A percentile compares a stretch with the other conserved stretches of the same genome.
Evolutionary conservation across 306 rosid species (phyloP).

Genomic region (Cicer chorassanicum): DNA sequence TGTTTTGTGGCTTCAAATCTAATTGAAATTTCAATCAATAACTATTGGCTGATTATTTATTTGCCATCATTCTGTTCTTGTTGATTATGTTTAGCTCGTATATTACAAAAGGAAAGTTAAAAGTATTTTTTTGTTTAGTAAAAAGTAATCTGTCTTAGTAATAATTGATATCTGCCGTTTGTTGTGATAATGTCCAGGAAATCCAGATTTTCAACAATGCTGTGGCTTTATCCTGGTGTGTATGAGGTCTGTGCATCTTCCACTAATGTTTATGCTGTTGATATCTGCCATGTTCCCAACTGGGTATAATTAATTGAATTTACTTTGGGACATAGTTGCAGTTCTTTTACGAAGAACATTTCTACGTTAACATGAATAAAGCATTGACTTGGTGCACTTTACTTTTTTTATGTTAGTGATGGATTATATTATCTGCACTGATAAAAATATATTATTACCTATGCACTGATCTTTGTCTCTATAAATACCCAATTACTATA

Average conservation of each 20-base stretch:
- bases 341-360: constrained; percentile 9
- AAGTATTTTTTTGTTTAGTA: constrained; percentile 13
- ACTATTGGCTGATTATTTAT: constrained; percentile 23
- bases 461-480: background rate
- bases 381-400: background rate
- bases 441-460: background rate
- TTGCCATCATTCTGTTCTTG: constrained; percentile 19
- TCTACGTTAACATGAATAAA: constrained; percentile 1
- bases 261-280: constrained; percentile 11
- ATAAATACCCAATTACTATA: constrained; percentile 1
- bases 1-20: constrained; percentile 26
- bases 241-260: constrained; percentile 79
- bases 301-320: constrained; percentile 29
- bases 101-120: constrained; percentile 36
- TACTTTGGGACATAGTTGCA: background rate
- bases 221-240: constrained; percentile 96
- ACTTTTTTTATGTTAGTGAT: background rate
- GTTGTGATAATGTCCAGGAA: constrained; percentile 53
- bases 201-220: constrained; percentile 58
- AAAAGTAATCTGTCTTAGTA: constrained; percentile 2
- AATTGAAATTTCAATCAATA: constrained; percentile 17
- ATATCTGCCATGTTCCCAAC: constrained; percentile 4
- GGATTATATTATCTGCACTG: constrained; percentile 18
- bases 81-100: constrained; percentile 22
- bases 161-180: constrained; percentile 44